Evolutionary conservation across 2,329 filamentous ascomycete species (phyloP).

Genomic region (Polytolypa hystricis): DNA sequence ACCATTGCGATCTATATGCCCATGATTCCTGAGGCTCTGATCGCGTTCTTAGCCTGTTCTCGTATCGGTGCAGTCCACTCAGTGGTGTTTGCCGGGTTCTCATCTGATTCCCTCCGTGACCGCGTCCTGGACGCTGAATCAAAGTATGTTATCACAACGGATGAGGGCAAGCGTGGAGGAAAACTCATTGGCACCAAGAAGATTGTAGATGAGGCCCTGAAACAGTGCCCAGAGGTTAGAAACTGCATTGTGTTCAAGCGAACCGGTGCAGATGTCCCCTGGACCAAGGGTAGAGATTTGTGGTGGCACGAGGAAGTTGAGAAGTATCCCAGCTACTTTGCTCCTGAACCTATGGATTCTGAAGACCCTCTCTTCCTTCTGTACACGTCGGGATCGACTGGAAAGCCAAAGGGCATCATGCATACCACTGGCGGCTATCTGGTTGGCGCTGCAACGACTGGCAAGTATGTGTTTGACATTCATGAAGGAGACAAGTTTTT

Average conservation of each 20-base stretch:
- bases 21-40: slow-evolving; percentile 94
- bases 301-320: slow-evolving; percentile 99
- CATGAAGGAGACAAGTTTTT: slow-evolving; percentile 91
- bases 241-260: slow-evolving; percentile 89
- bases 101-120: slow-evolving; percentile 87
- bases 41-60: slow-evolving; percentile 81
- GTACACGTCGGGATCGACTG: slow-evolving; percentile 95
- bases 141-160: slow-evolving; percentile 90
- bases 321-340: slow-evolving; percentile 88
- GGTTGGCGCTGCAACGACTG: slow-evolving; percentile 82
- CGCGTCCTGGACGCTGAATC: slow-evolving; percentile 83
- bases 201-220: slow-evolving; percentile 95
- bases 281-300: slow-evolving; percentile 75
- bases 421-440: slow-evolving; percentile 94
- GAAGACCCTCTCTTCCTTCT: slow-evolving; percentile 96
- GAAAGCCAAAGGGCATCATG: slow-evolving; percentile 98
- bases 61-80: slow-evolving; percentile 95
- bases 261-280: slow-evolving; percentile 84
- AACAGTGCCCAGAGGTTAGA: slow-evolving; percentile 82
- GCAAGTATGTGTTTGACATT: slow-evolving; percentile 98
- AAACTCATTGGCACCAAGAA: slow-evolving; percentile 98
- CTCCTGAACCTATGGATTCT: slow-evolving; percentile 78
- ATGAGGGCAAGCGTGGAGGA: slow-evolving; percentile 95
- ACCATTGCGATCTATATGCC: slow-evolving; percentile 94
- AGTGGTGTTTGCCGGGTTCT: slow-evolving; percentile 96